phyloP scores from a whole-genome alignment of 2,329 filamentous ascomycete species.

The Penicillium aurantiogriseum region DNA sequence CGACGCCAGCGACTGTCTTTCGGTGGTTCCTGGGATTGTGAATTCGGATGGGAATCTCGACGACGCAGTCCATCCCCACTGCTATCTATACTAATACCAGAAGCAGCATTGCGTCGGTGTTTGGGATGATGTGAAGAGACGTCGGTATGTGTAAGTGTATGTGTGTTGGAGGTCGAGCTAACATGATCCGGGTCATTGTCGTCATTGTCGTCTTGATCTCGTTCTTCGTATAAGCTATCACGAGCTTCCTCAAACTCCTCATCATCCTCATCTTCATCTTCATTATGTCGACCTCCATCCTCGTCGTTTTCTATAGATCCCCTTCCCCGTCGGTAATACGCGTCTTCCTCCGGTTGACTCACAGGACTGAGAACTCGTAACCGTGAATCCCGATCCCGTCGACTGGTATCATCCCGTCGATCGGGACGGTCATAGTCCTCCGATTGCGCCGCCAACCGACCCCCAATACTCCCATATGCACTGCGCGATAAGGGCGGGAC shows the following conservation, averaged over 20 bases:
- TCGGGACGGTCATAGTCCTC: constrained; percentile 38
- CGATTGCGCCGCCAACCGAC: constrained; percentile 37
- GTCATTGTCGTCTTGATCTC: constrained; percentile 18
- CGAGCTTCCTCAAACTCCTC: constrained; percentile 39
- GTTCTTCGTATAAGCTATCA: constrained; percentile 36
- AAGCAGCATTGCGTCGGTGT: constrained; percentile 13
- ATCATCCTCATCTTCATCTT: constrained; percentile 38
- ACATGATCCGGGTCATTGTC: constrained; percentile 41
- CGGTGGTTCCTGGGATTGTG: constrained; percentile 57
- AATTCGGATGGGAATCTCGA: background rate
- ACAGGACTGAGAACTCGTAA: constrained; percentile 79
- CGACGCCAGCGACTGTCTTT: constrained; percentile 71
- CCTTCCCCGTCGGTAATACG: constrained; percentile 39
- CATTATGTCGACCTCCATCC: constrained; percentile 28
- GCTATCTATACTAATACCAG: constrained; percentile 7
- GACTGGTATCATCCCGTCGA: constrained; percentile 13
- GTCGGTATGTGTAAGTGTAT: constrained; percentile 25
- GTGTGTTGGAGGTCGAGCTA: constrained; percentile 33
- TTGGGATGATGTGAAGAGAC: constrained; percentile 6
- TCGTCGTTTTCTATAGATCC: constrained; percentile 32
- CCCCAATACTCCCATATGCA: constrained; percentile 37
- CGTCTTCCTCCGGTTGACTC: constrained; percentile 70
- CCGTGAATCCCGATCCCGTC: constrained; percentile 46
- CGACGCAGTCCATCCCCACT: constrained; percentile 10
- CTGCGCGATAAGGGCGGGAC: constrained; percentile 30